Conservation (phyloP, 352 stramenopile genomes). For the Globisporangium polare region DNA sequence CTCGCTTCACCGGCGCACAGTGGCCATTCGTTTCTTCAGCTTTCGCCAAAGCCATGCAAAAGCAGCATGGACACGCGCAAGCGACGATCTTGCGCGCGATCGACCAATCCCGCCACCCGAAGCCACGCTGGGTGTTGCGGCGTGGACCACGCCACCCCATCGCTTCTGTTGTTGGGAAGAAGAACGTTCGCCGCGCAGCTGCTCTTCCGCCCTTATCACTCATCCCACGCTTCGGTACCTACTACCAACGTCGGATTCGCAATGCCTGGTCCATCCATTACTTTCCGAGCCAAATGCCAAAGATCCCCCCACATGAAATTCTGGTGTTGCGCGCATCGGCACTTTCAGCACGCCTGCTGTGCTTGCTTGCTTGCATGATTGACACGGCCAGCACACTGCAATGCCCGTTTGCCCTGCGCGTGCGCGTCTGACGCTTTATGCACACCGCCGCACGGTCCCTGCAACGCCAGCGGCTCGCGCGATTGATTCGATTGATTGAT, state of each 20-base stretch:
- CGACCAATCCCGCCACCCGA: slow-evolving; percentile 3
- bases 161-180: not conserved
- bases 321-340: slow-evolving; percentile 2
- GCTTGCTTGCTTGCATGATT: not conserved
- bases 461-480: not conserved
- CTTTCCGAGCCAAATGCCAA: not conserved
- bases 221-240: slow-evolving; percentile 9
- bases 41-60: not conserved
- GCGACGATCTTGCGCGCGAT: not conserved
- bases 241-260: not conserved
- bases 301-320: not conserved
- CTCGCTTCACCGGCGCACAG: not conserved
- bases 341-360: no score
- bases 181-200: slow-evolving; percentile 11
- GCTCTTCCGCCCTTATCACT: slow-evolving; percentile 5
- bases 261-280: slow-evolving; percentile 2
- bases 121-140: not conserved
- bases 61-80: slow-evolving; percentile 8
- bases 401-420: slow-evolving; percentile 5
- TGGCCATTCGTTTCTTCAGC: slow-evolving; percentile 5
- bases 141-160: slow-evolving; percentile 5
- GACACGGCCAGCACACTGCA: not conserved
- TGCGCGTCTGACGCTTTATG: slow-evolving; percentile 1
- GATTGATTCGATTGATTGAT: not conserved
- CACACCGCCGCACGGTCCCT: not conserved